A percentile compares a stretch with the other conserved stretches of the same genome.
Conservation (phyloP, 192 early-diverging fungal species). For the Linnemannia hyalina region DNA sequence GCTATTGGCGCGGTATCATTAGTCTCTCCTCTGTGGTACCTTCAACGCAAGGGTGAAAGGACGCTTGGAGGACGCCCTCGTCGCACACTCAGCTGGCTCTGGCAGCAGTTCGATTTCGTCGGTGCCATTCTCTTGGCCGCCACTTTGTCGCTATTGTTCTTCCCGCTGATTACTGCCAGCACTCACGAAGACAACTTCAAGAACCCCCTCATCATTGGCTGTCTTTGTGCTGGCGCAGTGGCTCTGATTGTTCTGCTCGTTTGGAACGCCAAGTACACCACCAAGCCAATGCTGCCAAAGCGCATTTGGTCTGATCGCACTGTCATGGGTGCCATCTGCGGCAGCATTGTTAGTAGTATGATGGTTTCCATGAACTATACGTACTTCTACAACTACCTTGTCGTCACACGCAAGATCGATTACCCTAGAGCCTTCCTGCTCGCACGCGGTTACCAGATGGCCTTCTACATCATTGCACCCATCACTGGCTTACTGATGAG, state of each 20-base stretch:
- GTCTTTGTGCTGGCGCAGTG: conserved; percentile 8
- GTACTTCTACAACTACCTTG: conserved; percentile 13
- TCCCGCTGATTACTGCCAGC: conserved; percentile 10
- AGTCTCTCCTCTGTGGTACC: conserved; percentile 14
- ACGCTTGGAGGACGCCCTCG: not conserved
- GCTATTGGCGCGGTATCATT: not conserved
- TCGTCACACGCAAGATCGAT: conserved; percentile 10
- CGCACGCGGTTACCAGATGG: conserved; percentile 19
- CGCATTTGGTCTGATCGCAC: conserved; percentile 28
- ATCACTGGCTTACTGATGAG: conserved; percentile 18
- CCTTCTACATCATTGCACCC: not conserved
- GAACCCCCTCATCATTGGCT: conserved; percentile 12
- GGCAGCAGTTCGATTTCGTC: conserved; percentile 14
- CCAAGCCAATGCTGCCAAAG: conserved; percentile 16
- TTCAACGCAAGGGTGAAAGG: conserved; percentile 16
- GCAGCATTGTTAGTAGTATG: not conserved
- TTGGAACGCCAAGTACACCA: conserved; percentile 12
- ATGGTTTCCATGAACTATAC: conserved; percentile 17
- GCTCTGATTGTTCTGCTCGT: not conserved
- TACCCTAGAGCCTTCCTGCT: conserved; percentile 3
- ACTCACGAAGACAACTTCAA: conserved; percentile 17
- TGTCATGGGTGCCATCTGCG: conserved; percentile 8
- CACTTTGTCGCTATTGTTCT: conserved; percentile 9
- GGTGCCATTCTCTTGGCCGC: conserved; percentile 16
- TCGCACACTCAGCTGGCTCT: conserved; percentile 11